Base-by-base conservation (phyloP, 148 eudicot species). In the Pharnaceum exiguum region DNA sequence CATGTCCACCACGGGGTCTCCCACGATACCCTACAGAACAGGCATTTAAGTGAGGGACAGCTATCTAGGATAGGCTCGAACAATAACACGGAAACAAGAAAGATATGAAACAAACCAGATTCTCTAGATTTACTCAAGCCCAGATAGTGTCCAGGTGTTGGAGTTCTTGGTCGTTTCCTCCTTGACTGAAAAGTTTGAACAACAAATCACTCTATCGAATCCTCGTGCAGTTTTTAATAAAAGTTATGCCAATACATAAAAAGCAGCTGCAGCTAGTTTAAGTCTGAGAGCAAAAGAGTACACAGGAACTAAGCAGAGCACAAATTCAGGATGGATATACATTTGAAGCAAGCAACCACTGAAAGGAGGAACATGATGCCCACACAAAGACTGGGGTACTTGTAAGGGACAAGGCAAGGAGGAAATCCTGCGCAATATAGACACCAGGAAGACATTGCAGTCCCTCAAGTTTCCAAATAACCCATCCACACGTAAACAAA, bases 101-200 rank as follows among this genome's bases (percentile, higher is more conserved):
- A 2, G 16, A 16, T 4, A 1, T 11, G 38, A 30, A 25, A 64
- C 74, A 66, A 60, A 82, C 91, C 77, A 46, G 73, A 32, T 26
- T 79, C 82, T 63, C 83, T 72, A 42, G 87, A 56, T 62, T 80
- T 91, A 64, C 85, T 83, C 60, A 93, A 74, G 46, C 98, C 98
- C 40, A 93, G 84, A 71, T 93, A 93, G 66, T 88, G 96, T 37
- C 99, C 96, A 49, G 96, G 99, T 12, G 99, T 93, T 25, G 99
- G 99, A 49, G 99, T 88, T 78, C 96, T 85, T 54, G 96, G 83
- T 21, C 99, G 89, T 68, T 93, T 88, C 72, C 99, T 88, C 74
- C 89, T 83, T 1, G 99, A 88, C 99, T 93, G 89, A 69, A 80
- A 77, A 71, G 62, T 11, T 60, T 38, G 32, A 48, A 26, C 46